Percentiles rank a stretch among this genome's conserved stretches.
Conservation (phyloP, 257 asterid species). For the Cordia subcordata region DNA sequence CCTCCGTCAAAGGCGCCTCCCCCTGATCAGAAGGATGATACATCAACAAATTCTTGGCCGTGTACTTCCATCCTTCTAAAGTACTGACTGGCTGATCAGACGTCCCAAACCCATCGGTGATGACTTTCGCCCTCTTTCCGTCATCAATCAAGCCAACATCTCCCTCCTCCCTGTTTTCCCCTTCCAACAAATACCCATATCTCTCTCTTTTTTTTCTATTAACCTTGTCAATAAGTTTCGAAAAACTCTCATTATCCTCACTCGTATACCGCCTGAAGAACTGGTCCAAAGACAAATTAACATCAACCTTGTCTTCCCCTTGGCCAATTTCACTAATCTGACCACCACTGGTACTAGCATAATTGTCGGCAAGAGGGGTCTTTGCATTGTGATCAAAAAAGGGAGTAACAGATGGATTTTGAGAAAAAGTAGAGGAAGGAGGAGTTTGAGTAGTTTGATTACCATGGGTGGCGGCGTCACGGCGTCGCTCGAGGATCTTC, state of each 20-base stretch:
- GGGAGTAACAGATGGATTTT: constrained; percentile 67
- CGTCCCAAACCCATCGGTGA: constrained; percentile 87
- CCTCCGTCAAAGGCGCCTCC: constrained; percentile 66
- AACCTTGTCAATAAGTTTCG: constrained; percentile 59
- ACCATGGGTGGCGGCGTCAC: constrained; percentile 30
- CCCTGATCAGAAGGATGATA: constrained; percentile 93
- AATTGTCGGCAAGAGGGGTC: constrained; percentile 6
- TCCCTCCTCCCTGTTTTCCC: constrained; percentile 26
- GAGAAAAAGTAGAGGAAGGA: constrained; percentile 67
- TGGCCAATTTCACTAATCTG: constrained; percentile 23
- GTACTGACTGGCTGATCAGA: constrained; percentile 76
- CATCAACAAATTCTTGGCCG: constrained; percentile 78
- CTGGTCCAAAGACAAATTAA: constrained; percentile 55
- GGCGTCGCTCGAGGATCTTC: constrained; percentile 88
- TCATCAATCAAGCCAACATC: constrained; percentile 47
- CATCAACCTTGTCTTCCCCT: constrained; percentile 29
- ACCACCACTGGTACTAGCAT: constrained; percentile 10
- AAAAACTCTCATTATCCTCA: constrained; percentile 90
- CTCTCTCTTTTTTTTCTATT: constrained; percentile 72
- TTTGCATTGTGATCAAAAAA: constrained; percentile 15
- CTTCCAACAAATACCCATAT: constrained; percentile 67
- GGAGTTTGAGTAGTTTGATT: constrained; percentile 13
- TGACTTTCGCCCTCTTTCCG: constrained; percentile 46
- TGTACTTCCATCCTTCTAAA: constrained; percentile 84
- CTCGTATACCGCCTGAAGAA: constrained; percentile 83